Evolutionary conservation across 225 moss, liverwort and hornwort species (phyloP).

Genomic region (Straminergon stramineum): DNA sequence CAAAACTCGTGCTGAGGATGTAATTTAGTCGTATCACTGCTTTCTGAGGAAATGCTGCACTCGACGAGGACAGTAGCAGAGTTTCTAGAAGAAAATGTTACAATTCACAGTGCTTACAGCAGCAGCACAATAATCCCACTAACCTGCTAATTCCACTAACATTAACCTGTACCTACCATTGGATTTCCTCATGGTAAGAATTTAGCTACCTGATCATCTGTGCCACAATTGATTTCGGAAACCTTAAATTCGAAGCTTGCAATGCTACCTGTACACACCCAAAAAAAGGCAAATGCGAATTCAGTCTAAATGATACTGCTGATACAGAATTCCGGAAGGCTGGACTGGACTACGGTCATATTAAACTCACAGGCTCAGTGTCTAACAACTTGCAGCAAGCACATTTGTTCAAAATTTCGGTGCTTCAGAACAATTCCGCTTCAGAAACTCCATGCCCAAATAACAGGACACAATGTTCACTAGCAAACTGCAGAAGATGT

Average conservation of each 20-base stretch:
- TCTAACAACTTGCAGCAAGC: not conserved
- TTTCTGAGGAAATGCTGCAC: not conserved
- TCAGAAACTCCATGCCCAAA: not conserved
- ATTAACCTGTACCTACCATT: not conserved
- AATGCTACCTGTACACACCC: slow-evolving; percentile 52
- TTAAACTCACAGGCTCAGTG: not conserved
- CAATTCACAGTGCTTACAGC: not conserved
- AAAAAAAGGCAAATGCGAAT: not conserved
- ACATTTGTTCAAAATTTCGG: not conserved
- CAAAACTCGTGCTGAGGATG: not conserved
- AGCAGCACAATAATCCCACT: not conserved
- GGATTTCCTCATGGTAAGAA: not conserved
- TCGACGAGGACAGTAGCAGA: not conserved
- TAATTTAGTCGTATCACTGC: not conserved
- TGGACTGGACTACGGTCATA: not conserved
- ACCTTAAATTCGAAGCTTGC: slow-evolving; percentile 59
- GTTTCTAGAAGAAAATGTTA: not conserved
- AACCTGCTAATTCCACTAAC: not conserved
- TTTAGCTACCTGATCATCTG: slow-evolving; percentile 85
- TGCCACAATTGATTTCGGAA: slow-evolving; percentile 43
- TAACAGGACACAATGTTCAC: not conserved
- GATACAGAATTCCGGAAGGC: not conserved
- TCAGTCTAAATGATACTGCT: not conserved
- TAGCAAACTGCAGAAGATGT: not conserved
- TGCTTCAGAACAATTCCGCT: not conserved